These are phyloP conservation scores for Paratinospora sagittata DNA, from an alignment of 164 flowering plant genomes.

Conservation along the genomic window DNA sequence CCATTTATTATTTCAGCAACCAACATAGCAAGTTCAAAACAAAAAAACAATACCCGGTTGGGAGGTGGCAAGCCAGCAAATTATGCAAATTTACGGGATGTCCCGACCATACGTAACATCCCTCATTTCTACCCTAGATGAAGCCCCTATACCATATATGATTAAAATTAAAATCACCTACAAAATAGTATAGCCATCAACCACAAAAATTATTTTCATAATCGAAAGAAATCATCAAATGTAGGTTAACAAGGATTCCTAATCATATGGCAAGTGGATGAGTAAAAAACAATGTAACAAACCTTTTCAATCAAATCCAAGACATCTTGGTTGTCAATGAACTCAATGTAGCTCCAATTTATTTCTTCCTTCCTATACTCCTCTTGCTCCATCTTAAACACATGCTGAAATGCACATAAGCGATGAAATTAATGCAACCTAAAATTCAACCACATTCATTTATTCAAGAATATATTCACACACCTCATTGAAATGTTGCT, in stretches of 20 bases:
- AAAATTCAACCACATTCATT: not conserved
- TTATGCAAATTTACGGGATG: no score
- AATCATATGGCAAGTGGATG: not conserved
- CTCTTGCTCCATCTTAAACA: conserved; percentile 98
- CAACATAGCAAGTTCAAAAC: no score
- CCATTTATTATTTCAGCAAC: no score
- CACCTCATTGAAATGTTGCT: conserved; percentile 98
- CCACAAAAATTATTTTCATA: not conserved
- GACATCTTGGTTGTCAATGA: conserved; percentile 96
- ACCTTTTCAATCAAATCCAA: conserved; percentile 96
- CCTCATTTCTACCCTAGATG: no score
- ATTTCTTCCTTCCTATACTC: conserved; percentile 83
- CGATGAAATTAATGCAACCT: not conserved
- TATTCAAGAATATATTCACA: conserved; percentile 1
- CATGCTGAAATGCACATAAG: conserved; percentile 56
- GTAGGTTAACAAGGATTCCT: not conserved
- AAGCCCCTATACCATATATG: no score
- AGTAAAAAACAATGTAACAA: conserved; percentile 4
- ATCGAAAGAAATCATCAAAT: not conserved
- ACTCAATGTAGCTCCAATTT: conserved; percentile 96
- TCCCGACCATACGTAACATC: no score
- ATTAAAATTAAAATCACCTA: no score
- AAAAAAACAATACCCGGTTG: no score
- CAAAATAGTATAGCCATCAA: no score
- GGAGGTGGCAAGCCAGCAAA: no score